phyloP scores from a whole-genome alignment of 2,329 filamentous ascomycete species.

The Trichophyton verrucosum region DNA sequence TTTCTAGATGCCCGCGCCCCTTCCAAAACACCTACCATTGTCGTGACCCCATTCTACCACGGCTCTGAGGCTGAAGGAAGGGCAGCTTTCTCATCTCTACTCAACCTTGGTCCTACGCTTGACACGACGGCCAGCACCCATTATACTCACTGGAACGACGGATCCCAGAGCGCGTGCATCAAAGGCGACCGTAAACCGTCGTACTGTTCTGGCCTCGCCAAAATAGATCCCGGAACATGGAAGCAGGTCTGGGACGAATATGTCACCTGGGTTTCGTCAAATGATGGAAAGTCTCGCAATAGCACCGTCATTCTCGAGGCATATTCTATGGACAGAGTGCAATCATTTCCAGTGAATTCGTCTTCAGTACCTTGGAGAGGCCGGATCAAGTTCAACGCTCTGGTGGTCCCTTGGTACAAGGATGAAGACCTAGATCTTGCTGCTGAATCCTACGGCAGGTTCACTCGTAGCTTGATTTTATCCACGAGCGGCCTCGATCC shows the following conservation, averaged over 20 bases:
- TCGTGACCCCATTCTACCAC: slow-evolving; percentile 21
- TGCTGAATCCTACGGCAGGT: slow-evolving; percentile 25
- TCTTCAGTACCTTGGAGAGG: not conserved
- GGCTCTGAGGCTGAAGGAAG: slow-evolving; percentile 1
- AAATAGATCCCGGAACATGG: slow-evolving; percentile 19
- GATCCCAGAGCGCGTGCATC: slow-evolving; percentile 6
- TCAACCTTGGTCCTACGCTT: not conserved
- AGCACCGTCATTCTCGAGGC: not conserved
- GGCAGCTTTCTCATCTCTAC: not conserved
- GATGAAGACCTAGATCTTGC: slow-evolving; percentile 24
- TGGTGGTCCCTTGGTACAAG: slow-evolving; percentile 32
- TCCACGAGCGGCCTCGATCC: slow-evolving; percentile 9
- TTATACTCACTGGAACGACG: slow-evolving; percentile 32
- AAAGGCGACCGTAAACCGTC: not conserved
- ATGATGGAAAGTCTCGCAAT: not conserved
- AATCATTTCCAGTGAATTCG: not conserved
- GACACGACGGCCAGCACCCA: slow-evolving; percentile 19
- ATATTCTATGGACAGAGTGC: not conserved
- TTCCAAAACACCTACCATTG: slow-evolving; percentile 11
- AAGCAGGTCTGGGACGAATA: not conserved
- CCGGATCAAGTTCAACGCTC: slow-evolving; percentile 25
- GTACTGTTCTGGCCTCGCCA: not conserved
- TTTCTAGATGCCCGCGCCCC: slow-evolving; percentile 12
- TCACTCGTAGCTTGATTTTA: slow-evolving; percentile 21
- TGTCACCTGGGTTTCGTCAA: not conserved